Conservation (phyloP, 2,329 filamentous ascomycete genomes). For the Trichoderma asperellum region DNA sequence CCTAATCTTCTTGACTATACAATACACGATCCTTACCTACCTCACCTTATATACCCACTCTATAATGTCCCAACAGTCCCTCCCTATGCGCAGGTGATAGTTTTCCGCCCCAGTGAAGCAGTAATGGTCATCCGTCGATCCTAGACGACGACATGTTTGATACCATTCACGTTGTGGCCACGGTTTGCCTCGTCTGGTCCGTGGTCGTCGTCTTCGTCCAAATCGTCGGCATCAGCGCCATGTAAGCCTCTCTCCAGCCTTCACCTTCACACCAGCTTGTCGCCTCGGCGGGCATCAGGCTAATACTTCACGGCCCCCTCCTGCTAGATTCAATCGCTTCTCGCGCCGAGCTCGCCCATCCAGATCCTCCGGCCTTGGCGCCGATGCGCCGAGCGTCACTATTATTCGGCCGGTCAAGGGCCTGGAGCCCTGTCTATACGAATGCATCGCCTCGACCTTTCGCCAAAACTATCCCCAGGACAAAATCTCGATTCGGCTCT, state of each 20-base stretch:
- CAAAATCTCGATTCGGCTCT: slow-evolving; percentile 80
- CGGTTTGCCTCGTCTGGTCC: slow-evolving; percentile 58
- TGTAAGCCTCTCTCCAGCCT: slow-evolving; percentile 48
- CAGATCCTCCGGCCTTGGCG: slow-evolving; percentile 54
- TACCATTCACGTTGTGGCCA: slow-evolving; percentile 47
- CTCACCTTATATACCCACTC: neutral
- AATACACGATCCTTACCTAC: neutral
- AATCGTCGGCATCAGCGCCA: slow-evolving; percentile 57
- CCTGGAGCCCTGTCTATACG: slow-evolving; percentile 85
- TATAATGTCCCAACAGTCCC: slow-evolving; percentile 8
- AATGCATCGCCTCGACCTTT: slow-evolving; percentile 87
- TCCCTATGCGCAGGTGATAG: slow-evolving; percentile 11
- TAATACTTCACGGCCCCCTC: slow-evolving; percentile 23
- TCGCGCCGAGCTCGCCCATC: slow-evolving; percentile 54
- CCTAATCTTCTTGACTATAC: neutral
- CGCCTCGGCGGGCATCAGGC: neutral
- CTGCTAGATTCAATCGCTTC: slow-evolving; percentile 55
- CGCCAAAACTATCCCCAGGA: slow-evolving; percentile 77
- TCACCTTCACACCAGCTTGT: neutral
- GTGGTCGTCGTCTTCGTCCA: slow-evolving; percentile 58
- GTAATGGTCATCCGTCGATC: slow-evolving; percentile 27
- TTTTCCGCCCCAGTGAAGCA: slow-evolving; percentile 3
- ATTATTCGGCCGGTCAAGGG: slow-evolving; percentile 93
- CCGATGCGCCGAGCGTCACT: slow-evolving; percentile 76
- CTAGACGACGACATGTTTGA: slow-evolving; percentile 36